Evolutionary conservation across 176 grass and related monocot species (phyloP), one percentile per base, ranked within the genome.

Genomic region (Olyra latifolia): DNA sequence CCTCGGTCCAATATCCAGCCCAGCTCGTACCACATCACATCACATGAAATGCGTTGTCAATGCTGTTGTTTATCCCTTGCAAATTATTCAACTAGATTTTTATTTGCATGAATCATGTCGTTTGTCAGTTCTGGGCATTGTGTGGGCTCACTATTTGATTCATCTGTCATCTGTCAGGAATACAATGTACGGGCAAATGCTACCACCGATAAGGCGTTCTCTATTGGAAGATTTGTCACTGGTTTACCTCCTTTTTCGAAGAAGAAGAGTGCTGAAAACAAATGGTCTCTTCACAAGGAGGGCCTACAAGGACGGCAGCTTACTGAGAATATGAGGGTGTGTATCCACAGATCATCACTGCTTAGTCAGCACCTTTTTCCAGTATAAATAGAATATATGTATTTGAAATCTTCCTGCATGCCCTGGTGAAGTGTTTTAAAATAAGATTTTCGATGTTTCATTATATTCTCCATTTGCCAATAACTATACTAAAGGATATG

Each of bases 261-360:
- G 83, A 98, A 94, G 66, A 91, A 93, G 69, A 95, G 82, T 72
- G 87, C 88, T 6, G 92, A 98, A 68, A 89, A 89, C 68, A 98
- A 93, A 77, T 98, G 96, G 96, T 93, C 92, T 69, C 90, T 98
- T 67, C 92, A 98, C 80, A 98, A 98, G 73, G 96, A 98, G 45
- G 91, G 94, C 9, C 32, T 93, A 77, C 96, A 95, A 75, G 95
- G 92, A 39, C 90, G 92, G 0, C 95, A 94, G 58, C 72, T 98
- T 43, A 71, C 95, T 57, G 92, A 95, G 3, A 90, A 80, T 79
- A 87, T 91, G 86, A 84, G 83, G 80, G 93, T 97, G 80, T 80
- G 24, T 64, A 32, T 56, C 20, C 13, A 63, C 30, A n/a, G 59
- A 62, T 76, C 24, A 82, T 73, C 44, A 73, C 69, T 40, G 7